phyloP scores from a whole-genome alignment of 1,284 basidiomycete species.

The Apiotrichum akiyoshidainum region DNA sequence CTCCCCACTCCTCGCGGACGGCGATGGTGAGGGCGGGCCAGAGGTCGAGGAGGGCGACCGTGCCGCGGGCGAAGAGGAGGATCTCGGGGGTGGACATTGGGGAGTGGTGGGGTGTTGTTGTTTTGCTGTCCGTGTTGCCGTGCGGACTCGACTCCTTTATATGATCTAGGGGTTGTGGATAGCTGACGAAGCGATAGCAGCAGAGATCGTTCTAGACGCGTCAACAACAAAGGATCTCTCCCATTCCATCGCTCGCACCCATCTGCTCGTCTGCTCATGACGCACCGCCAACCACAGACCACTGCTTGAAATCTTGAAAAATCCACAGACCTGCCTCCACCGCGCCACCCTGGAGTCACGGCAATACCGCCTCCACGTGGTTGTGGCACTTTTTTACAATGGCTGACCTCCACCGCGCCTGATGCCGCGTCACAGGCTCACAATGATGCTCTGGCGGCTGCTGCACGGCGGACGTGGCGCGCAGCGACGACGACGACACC shows the following conservation, averaged over 20 bases:
- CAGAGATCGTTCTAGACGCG: background rate
- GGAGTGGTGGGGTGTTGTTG: slow-evolving; percentile 1
- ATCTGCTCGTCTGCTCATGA: background rate
- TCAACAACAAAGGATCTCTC: background rate
- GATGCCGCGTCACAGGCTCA: background rate
- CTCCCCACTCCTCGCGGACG: slow-evolving; percentile 77
- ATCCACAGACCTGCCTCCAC: background rate
- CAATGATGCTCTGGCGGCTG: too few species aligned
- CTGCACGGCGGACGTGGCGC: background rate
- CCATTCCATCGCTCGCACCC: background rate
- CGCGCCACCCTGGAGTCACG: slow-evolving; percentile 7
- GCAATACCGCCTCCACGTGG: background rate
- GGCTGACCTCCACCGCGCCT: slow-evolving; percentile 3
- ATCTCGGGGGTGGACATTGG: slow-evolving; percentile 23
- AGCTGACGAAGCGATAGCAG: too few species aligned
- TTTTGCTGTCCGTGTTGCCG: background rate
- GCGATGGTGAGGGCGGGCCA: slow-evolving; percentile 83
- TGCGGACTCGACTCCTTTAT: background rate
- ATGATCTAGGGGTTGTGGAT: background rate
- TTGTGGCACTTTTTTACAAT: slow-evolving; percentile 4
- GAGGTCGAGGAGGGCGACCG: slow-evolving; percentile 69
- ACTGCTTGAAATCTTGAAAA: too few species aligned
- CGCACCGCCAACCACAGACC: background rate
- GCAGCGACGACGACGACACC: background rate
- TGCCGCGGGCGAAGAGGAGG: slow-evolving; percentile 72